Conservation (phyloP, 129 eudicot species). For the Saussurea involucrata region DNA sequence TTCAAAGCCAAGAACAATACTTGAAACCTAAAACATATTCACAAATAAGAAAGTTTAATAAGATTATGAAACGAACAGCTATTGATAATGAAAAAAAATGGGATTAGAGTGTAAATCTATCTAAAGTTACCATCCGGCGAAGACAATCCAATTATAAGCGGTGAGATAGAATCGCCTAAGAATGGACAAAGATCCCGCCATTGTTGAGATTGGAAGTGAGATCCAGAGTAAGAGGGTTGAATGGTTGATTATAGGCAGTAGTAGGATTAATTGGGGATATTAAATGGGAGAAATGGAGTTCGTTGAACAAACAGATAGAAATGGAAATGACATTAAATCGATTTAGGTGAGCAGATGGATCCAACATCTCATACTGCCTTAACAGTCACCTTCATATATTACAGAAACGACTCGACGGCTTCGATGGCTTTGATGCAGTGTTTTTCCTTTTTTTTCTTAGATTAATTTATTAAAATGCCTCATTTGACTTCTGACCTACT, state of each 20-base stretch:
- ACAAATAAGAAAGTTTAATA: not conserved
- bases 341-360: conserved; percentile 49
- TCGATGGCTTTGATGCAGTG: not conserved
- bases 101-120: not conserved
- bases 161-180: conserved; percentile 58
- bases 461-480: too few relatives aligned
- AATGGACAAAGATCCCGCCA: conserved; percentile 48
- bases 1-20: conserved; percentile 68
- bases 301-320: conserved; percentile 8
- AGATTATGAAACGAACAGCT: not conserved
- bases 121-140: conserved; percentile 62
- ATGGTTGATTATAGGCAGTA: not conserved
- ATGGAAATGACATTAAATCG: conserved; percentile 29
- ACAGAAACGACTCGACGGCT: not conserved
- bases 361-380: not conserved
- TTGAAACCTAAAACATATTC: conserved; percentile 49
- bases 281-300: conserved; percentile 4
- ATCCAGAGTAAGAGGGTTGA: not conserved
- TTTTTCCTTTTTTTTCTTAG: not conserved
- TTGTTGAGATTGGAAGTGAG: conserved; percentile 14
- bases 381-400: not conserved
- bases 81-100: not conserved
- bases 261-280: not conserved
- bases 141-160: conserved; percentile 78
- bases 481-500: too few relatives aligned